Percentiles rank a stretch among this genome's conserved stretches.
These are phyloP conservation scores for Talinum fruticosum DNA, from an alignment of 148 eudicot genomes.

Conservation along the genomic window DNA sequence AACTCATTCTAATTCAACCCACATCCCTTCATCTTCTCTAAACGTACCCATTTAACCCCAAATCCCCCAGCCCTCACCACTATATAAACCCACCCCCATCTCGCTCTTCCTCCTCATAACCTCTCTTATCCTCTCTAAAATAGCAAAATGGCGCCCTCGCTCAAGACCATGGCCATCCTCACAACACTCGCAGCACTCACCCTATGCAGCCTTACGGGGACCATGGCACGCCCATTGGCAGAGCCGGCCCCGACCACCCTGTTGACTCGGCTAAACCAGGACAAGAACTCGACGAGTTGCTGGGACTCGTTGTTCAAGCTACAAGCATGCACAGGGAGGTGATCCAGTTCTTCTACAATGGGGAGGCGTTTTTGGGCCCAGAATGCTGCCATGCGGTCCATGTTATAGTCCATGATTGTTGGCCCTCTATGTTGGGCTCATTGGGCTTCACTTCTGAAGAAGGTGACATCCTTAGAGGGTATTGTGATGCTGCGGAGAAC, in stretches of 20 bases:
- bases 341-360: constrained; percentile 54
- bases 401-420: constrained; percentile 43
- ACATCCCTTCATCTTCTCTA: constrained; percentile 12
- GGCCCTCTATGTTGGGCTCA: constrained; percentile 52
- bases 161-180: background rate
- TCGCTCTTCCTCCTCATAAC: background rate
- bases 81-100: constrained; percentile 13
- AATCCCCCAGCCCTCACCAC: background rate
- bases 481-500: constrained; percentile 37
- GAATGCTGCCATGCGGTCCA: constrained; percentile 51
- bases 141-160: constrained; percentile 8
- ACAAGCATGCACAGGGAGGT: constrained; percentile 54
- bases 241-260: background rate
- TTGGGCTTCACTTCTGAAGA: constrained; percentile 54
- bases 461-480: constrained; percentile 45
- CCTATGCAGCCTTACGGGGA: background rate
- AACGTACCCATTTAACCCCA: background rate
- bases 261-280: constrained; percentile 17
- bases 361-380: constrained; percentile 47
- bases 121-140: background rate
- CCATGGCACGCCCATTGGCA: background rate
- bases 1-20: background rate
- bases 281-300: constrained; percentile 26
- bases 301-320: constrained; percentile 55
- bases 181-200: background rate